phyloP scores from a whole-genome alignment of 306 rosid species.

The Astragalus glycyphyllos region DNA sequence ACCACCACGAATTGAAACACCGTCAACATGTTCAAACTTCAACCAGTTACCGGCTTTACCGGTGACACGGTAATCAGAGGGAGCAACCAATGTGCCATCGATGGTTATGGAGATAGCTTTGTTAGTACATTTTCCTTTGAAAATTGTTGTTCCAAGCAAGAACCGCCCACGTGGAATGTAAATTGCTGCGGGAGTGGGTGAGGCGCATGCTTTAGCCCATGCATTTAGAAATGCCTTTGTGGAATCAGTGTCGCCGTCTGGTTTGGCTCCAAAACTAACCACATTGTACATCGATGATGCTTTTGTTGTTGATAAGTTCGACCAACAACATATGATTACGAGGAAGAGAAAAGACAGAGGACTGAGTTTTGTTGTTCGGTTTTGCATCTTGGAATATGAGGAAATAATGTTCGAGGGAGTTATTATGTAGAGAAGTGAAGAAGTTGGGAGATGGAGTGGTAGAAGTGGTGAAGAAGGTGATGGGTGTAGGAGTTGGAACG shows the following conservation, averaged over 20 bases:
- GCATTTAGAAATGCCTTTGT: slow-evolving; percentile 52
- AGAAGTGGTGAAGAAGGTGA: slow-evolving; percentile 32
- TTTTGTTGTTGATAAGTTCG: neutral
- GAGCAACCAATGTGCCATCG: slow-evolving; percentile 60
- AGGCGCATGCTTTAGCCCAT: slow-evolving; percentile 62
- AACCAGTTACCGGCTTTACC: slow-evolving; percentile 48
- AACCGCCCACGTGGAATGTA: slow-evolving; percentile 58
- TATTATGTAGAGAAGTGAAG: neutral
- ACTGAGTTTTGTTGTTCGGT: neutral
- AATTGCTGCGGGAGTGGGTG: slow-evolving; percentile 18
- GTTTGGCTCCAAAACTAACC: slow-evolving; percentile 55
- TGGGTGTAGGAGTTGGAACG: slow-evolving; percentile 33
- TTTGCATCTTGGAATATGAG: slow-evolving; percentile 1
- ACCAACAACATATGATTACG: neutral
- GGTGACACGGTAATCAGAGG: slow-evolving; percentile 42
- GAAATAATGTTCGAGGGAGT: neutral
- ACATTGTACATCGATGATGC: slow-evolving; percentile 43
- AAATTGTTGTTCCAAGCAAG: slow-evolving; percentile 31
- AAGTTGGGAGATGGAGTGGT: slow-evolving; percentile 32
- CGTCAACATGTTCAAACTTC: slow-evolving; percentile 41
- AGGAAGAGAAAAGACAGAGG: neutral
- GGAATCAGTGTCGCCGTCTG: slow-evolving; percentile 56
- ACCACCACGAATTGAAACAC: slow-evolving; percentile 59
- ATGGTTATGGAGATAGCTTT: slow-evolving; percentile 44
- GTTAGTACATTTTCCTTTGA: slow-evolving; percentile 44